Evolutionary conservation across 306 rosid genomes (phyloP), one percentile per base, ranked within the genome.

Genomic region (Dryas alaskensis): DNA sequence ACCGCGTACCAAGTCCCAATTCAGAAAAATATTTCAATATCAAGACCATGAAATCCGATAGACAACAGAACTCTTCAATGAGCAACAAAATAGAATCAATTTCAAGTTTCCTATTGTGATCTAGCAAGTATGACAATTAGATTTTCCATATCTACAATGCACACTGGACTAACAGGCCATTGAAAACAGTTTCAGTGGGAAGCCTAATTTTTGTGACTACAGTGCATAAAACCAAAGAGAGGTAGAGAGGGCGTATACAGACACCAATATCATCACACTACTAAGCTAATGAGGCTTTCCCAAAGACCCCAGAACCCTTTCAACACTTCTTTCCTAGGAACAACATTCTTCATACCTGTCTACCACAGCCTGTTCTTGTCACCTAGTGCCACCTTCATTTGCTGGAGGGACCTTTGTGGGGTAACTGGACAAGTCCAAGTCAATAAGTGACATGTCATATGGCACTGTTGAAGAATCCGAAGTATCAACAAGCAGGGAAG

Each of bases 401-500:
- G 82, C 98, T 5, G 96, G 88, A 67, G 98, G 87, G 60, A 95
- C 99, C 53, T 88, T 73, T 6, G 88, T 81, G 10, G 99, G 93
- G 87, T 84, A 95, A 77, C 83, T 80, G 71, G 93, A 81, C 61
- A 86, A 63, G 74, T 95, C 98, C 89, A 95, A 86, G 79, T 92
- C 98, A 60, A 90, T 86, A 46, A 95, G 85, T 6, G 98, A 82
- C 89, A 95, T 81, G 78, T 95, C 98, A 14, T 90, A 90, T 8
- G 98, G 83, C 60, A 70, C 79, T 37, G 88, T 59, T 13, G 67
- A 67, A 75, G 89, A 80, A 82, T 78, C 81, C 19, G 90, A 83
- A 63, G 86, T 42, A 70, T 95, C 99, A 86, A 90, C 73, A 13
- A 95, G 98, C 85, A 95, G 84, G 76, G 98, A 92, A 76, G 98